Percentiles rank a stretch among this genome's conserved stretches.
phyloP scores from a whole-genome alignment of 2,329 filamentous ascomycete genomes.

The Pseudogymnoascus pannorum region DNA sequence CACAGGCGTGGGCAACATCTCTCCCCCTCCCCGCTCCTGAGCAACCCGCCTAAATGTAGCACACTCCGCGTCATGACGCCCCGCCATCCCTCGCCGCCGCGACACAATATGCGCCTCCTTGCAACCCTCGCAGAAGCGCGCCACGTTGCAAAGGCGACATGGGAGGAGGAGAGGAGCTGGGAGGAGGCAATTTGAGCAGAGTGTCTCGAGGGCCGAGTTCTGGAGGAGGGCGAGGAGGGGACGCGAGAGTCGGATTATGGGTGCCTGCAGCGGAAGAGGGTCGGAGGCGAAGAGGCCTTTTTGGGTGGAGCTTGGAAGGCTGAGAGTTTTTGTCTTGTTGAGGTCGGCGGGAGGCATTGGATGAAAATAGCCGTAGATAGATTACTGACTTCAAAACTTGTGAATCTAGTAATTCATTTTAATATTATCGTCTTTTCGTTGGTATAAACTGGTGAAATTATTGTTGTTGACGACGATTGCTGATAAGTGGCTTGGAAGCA shows the following conservation, averaged over 20 bases:
- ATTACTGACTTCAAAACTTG: too few species aligned
- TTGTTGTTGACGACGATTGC: too few species aligned
- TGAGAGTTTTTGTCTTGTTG: neutral
- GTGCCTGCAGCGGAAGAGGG: neutral
- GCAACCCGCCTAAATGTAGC: neutral
- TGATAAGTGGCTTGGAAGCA: neutral
- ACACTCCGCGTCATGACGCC: constrained; percentile 5
- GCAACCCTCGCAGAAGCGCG: neutral
- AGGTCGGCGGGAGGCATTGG: neutral
- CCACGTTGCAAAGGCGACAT: neutral
- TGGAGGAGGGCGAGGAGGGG: constrained; percentile 3
- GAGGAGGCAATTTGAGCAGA: neutral
- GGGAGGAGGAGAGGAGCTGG: neutral
- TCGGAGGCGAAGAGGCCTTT: neutral
- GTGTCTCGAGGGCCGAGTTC: constrained; percentile 1
- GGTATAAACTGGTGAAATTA: too few species aligned
- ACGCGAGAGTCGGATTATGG: neutral
- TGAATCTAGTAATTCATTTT: too few species aligned
- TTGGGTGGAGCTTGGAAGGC: neutral
- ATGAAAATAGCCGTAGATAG: neutral
- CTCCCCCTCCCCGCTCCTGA: neutral
- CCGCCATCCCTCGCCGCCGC: neutral
- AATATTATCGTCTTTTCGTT: too few species aligned
- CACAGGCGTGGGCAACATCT: neutral
- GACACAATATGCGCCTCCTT: neutral